phyloP scores from a whole-genome alignment of 305 asterid species.

The Vinca major region DNA sequence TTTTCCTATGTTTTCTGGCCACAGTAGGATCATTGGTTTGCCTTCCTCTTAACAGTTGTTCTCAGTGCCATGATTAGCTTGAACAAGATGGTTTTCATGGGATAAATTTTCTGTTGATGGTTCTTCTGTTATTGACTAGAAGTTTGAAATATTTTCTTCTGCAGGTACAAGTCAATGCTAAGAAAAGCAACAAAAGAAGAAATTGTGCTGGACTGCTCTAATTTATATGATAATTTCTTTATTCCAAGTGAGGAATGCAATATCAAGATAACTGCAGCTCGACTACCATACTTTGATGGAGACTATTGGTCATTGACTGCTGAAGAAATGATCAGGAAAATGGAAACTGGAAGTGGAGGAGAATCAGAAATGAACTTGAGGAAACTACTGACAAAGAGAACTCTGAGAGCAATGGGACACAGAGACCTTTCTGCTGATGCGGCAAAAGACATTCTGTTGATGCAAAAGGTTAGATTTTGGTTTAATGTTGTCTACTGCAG shows the following conservation, averaged over 20 bases:
- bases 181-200: constrained; percentile 47
- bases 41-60: background rate
- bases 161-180: constrained; percentile 66
- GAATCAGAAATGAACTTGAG: constrained; percentile 27
- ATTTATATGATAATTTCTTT: constrained; percentile 50
- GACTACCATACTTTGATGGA: constrained; percentile 70
- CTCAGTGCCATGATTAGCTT: constrained; percentile 5
- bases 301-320: constrained; percentile 60
- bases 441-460: constrained; percentile 48
- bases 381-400: constrained; percentile 37
- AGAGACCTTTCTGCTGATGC: constrained; percentile 33
- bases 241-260: constrained; percentile 37
- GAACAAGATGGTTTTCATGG: background rate
- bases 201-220: constrained; percentile 46
- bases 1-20: background rate
- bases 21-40: background rate
- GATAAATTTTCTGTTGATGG: background rate
- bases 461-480: constrained; percentile 41
- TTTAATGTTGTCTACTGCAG: background rate
- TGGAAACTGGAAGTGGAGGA: constrained; percentile 31
- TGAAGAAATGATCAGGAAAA: constrained; percentile 30
- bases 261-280: constrained; percentile 54
- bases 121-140: constrained; percentile 3
- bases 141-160: constrained; percentile 6
- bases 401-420: constrained; percentile 49